Evolutionary conservation across 2,329 filamentous ascomycete species (phyloP).

Genomic region (Aspergillus sp.): DNA sequence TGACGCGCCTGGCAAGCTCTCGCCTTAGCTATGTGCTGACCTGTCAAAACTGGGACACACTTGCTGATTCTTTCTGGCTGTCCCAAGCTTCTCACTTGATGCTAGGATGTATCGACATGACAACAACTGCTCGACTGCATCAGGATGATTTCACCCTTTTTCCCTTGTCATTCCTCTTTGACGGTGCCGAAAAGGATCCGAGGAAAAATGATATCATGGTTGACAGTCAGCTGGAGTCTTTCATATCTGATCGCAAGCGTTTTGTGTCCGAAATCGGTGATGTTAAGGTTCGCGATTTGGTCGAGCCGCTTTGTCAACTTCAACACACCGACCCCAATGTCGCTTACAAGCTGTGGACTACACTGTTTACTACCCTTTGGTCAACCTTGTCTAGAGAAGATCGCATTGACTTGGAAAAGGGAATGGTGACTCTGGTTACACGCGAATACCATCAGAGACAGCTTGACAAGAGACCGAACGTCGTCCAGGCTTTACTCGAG

Average conservation of each 20-base stretch:
- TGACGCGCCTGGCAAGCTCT: constrained; percentile 87
- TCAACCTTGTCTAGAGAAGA: constrained; percentile 83
- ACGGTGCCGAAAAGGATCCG: constrained; percentile 66
- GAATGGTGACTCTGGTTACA: constrained; percentile 82
- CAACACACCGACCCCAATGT: constrained; percentile 83
- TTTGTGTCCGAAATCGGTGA: constrained; percentile 82
- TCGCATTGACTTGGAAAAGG: constrained; percentile 81
- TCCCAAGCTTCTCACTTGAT: constrained; percentile 91
- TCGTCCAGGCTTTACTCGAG: constrained; percentile 86
- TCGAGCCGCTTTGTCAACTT: constrained; percentile 85
- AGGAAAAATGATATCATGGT: constrained; percentile 62
- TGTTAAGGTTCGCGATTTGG: constrained; percentile 78
- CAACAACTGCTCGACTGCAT: constrained; percentile 71
- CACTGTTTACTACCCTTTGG: constrained; percentile 91
- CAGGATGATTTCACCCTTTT: constrained; percentile 77
- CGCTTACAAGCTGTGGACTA: constrained; percentile 84
- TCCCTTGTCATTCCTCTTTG: constrained; percentile 68
- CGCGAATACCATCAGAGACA: constrained; percentile 95
- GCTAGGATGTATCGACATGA: constrained; percentile 84
- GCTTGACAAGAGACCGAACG: constrained; percentile 91
- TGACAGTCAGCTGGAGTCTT: constrained; percentile 75
- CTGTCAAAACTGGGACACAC: constrained; percentile 93
- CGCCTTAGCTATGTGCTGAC: constrained; percentile 84
- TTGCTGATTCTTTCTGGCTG: constrained; percentile 94
- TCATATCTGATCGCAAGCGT: constrained; percentile 73